Percentiles rank a stretch among this genome's conserved stretches.
phyloP scores from a whole-genome alignment of 78 protist genomes.

The Protostelium mycophagum region DNA sequence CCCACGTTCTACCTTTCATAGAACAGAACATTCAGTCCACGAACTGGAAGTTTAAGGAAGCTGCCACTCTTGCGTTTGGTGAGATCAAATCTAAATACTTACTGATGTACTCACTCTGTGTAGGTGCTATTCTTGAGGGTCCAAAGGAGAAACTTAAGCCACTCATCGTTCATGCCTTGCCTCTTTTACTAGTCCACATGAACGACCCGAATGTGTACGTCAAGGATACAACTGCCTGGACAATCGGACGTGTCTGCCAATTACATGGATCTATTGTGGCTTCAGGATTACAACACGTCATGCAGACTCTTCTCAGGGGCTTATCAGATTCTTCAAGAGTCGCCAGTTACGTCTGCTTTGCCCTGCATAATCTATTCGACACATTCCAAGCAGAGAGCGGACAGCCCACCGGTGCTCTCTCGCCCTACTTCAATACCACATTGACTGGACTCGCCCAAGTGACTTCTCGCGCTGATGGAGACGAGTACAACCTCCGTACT shows the following conservation, averaged over 20 bases:
- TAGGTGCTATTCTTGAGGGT: constrained; percentile 79
- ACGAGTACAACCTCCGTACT: constrained; percentile 44
- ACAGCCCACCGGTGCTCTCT: constrained; percentile 14
- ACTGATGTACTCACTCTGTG: no score
- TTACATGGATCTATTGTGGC: neutral
- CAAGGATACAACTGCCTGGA: constrained; percentile 83
- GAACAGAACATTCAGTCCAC: constrained; percentile 32
- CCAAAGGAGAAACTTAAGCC: neutral
- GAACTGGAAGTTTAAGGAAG: constrained; percentile 73
- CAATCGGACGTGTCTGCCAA: constrained; percentile 76
- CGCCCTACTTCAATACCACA: neutral
- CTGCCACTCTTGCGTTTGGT: constrained; percentile 78
- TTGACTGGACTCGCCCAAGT: neutral
- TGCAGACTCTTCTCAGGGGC: neutral
- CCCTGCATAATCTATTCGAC: constrained; percentile 51
- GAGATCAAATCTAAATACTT: no score
- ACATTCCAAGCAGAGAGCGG: constrained; percentile 22
- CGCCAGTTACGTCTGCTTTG: constrained; percentile 75
- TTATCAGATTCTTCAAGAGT: constrained; percentile 55
- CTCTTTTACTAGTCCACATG: neutral
- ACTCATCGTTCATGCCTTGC: neutral
- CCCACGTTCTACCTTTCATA: constrained; percentile 69
- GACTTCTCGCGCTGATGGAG: constrained; percentile 50
- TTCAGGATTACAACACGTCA: constrained; percentile 15
- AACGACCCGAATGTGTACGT: constrained; percentile 15